Evolutionary conservation across 1,139 yeast genomes (phyloP).

Genomic region (Scheffersomyces cryptocercus): DNA sequence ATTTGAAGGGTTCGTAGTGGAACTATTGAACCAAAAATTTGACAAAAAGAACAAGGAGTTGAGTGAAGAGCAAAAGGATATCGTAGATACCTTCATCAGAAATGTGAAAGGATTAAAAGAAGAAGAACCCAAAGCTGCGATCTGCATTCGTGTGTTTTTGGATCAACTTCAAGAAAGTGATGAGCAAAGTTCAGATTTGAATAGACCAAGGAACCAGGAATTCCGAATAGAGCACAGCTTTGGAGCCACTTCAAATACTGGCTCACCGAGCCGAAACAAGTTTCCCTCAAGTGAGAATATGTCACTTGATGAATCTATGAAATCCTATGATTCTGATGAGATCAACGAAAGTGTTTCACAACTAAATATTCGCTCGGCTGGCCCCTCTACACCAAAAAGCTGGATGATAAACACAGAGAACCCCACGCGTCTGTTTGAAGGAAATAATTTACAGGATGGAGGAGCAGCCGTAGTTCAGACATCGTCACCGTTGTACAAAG

Average conservation of each 20-base stretch:
- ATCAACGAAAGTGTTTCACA: conserved; percentile 14
- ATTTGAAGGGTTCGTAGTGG: conserved; percentile 1
- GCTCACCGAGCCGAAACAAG: too few relatives aligned
- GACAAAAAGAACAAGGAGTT: conserved; percentile 9
- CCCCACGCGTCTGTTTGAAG: conserved; percentile 1
- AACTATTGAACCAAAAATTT: conserved; percentile 7
- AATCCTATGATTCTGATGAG: conserved; percentile 8
- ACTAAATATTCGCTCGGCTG: conserved; percentile 5
- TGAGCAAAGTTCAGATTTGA: not conserved
- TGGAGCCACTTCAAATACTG: not conserved
- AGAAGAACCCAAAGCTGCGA: not conserved
- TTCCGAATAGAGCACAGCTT: conserved; percentile 9
- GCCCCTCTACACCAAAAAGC: too few relatives aligned
- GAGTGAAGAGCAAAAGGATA: conserved; percentile 2
- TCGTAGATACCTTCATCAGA: conserved; percentile 1
- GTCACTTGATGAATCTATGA: too few relatives aligned
- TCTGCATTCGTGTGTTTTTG: not conserved
- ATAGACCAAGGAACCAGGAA: conserved; percentile 10
- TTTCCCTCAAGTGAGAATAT: too few relatives aligned
- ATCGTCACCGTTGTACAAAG: too few relatives aligned
- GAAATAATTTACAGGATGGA: conserved; percentile 2
- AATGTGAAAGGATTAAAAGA: not conserved
- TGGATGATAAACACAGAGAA: not conserved
- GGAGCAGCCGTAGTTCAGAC: not conserved
- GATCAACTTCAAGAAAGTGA: not conserved